Conservation (phyloP, 2,329 filamentous ascomycete species). For the Colletotrichum ledebouriae region DNA sequence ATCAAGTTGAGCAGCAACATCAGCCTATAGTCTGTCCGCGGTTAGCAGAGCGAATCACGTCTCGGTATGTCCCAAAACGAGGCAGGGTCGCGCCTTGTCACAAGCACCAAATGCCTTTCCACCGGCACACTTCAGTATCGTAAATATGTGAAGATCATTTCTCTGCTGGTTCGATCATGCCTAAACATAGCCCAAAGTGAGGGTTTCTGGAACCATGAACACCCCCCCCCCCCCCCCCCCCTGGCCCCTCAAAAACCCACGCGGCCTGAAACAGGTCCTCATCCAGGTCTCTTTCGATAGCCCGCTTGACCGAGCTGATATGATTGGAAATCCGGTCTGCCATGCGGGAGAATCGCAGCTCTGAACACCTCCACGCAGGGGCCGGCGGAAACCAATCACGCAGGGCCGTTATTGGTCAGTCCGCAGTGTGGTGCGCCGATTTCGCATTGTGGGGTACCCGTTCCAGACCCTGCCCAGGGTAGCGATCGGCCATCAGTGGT, state of each 20-base stretch:
- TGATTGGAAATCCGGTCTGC: constrained; percentile 20
- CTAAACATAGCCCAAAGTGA: not conserved
- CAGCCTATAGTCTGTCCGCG: not conserved
- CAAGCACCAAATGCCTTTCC: constrained; percentile 9
- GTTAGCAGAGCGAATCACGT: constrained; percentile 8
- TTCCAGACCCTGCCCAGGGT: constrained; percentile 40
- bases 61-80: constrained; percentile 20
- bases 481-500: constrained; percentile 29
- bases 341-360: constrained; percentile 9
- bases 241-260: not conserved
- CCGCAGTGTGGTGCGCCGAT: constrained; percentile 42
- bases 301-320: constrained; percentile 17
- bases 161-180: not conserved
- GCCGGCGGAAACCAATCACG: constrained; percentile 11
- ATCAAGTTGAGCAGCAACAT: not conserved
- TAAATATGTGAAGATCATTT: constrained; percentile 7
- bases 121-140: not conserved
- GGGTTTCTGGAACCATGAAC: no score
- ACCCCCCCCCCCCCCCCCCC: not conserved
- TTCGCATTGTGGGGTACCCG: constrained; percentile 42
- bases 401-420: constrained; percentile 21
- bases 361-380: constrained; percentile 24
- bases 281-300: not conserved
- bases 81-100: constrained; percentile 12
- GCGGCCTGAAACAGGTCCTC: not conserved